Evolutionary conservation across 2,329 filamentous ascomycete genomes (phyloP).

Genomic region (Penicillium capsulatum): DNA sequence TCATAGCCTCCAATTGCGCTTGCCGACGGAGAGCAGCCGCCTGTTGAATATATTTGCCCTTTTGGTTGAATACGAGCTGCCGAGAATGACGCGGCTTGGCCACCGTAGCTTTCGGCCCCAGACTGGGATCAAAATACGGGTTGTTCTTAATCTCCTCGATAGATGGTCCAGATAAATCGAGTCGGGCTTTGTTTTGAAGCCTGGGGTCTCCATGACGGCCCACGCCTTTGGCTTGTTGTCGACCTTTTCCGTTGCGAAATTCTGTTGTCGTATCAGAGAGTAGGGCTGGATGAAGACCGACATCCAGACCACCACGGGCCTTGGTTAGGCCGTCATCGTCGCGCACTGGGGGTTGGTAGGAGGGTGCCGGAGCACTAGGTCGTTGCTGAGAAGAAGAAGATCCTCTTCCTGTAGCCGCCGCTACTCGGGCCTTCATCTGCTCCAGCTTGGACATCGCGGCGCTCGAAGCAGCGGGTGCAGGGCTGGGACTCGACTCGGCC

Average conservation of each 20-base stretch:
- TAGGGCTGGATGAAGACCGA: constrained; percentile 73
- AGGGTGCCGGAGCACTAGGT: constrained; percentile 37
- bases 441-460: constrained; percentile 64
- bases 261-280: constrained; percentile 48
- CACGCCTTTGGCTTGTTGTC: constrained; percentile 51
- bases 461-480: constrained; percentile 30
- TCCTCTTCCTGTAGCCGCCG: constrained; percentile 62
- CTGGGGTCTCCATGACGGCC: constrained; percentile 47
- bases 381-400: constrained; percentile 44
- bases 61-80: constrained; percentile 83
- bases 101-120: constrained; percentile 55
- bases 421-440: constrained; percentile 73
- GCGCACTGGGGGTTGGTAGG: constrained; percentile 41
- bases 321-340: constrained; percentile 48
- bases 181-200: constrained; percentile 42
- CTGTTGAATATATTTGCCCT: constrained; percentile 96
- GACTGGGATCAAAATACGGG: constrained; percentile 74
- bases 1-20: constrained; percentile 87
- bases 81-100: constrained; percentile 66
- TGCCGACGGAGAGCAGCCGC: constrained; percentile 84
- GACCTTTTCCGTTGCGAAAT: constrained; percentile 39
- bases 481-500: constrained; percentile 34
- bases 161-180: constrained; percentile 56
- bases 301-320: constrained; percentile 65
- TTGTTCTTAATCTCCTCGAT: constrained; percentile 62